Evolutionary conservation across 2,329 filamentous ascomycete genomes (phyloP), one percentile per base, ranked within the genome.

Genomic region (Microdochium paspali): DNA sequence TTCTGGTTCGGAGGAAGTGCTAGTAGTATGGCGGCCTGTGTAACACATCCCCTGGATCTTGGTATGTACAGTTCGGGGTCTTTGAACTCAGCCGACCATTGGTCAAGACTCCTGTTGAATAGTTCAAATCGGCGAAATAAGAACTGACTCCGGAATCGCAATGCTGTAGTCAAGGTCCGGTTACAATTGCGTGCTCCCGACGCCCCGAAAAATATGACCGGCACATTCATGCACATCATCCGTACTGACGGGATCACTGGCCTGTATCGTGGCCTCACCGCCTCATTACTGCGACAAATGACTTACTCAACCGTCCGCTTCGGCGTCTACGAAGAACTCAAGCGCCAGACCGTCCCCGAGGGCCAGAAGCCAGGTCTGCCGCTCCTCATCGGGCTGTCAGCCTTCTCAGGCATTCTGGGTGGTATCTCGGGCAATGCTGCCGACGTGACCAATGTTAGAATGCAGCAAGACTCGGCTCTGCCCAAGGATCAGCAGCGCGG

Each of bases 1-100:
- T 91, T 91, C 68, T 97, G 91, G 93, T 97, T 98, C 66, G 93
- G 93, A 53, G 93, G 93, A 48, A 95, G 88, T 63, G 90, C 91
- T 45, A 93, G 87, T 61, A 94, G 88, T 63, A 84, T 93, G 73
- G 91, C 91, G 31, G 90, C 91, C 42, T 84, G 82, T 56, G 87
- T 95, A 44, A 97, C 91, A 25, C 91, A 97, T 74, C 91, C 91
- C 45, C 73, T 97, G 61, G 90, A 96, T 77, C 75, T 96, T 54
- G 80, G 89, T 94, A 77, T 66, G 84, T 72, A n/a, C n/a, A n/a
- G n/a, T n/a, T n/a, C n/a, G n/a, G n/a, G n/a, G n/a, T n/a, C n/a
- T n/a, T n/a, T n/a, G n/a, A n/a, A n/a, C n/a, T n/a, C n/a, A n/a
- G n/a, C n/a, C n/a, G n/a, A n/a, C n/a, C n/a, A n/a, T n/a, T n/a